A percentile compares a stretch with the other conserved stretches of the same genome.
phyloP scores from a whole-genome alignment of 306 rosid genomes.

The Trifolium subterraneum region DNA sequence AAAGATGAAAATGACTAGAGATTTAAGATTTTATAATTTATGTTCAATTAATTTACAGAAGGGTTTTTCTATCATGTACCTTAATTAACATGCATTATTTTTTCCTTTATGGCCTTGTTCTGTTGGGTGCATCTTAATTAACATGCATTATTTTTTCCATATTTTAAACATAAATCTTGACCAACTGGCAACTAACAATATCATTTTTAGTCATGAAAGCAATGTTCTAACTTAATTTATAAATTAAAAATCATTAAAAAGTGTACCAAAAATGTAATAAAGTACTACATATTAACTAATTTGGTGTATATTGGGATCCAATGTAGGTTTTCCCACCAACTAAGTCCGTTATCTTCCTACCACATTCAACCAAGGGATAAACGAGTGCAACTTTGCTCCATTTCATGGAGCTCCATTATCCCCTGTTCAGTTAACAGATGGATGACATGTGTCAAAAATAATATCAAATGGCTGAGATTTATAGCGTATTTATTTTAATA shows the following conservation, averaged over 20 bases:
- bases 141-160: constrained; percentile 20
- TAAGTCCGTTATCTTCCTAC: constrained; percentile 24
- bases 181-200: constrained; percentile 20
- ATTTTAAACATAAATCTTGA: constrained; percentile 18
- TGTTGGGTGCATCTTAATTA: not conserved
- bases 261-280: not conserved
- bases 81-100: too few relatives aligned
- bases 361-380: constrained; percentile 25
- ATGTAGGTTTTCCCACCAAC: constrained; percentile 37
- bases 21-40: too few relatives aligned
- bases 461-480: too few relatives aligned
- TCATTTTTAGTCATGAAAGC: constrained; percentile 34
- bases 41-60: too few relatives aligned
- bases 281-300: constrained; percentile 6
- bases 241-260: constrained; percentile 13
- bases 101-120: too few relatives aligned
- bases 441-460: too few relatives aligned
- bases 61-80: too few relatives aligned
- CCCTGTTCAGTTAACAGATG: too few relatives aligned
- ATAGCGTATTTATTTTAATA: too few relatives aligned
- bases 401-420: too few relatives aligned
- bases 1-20: too few relatives aligned
- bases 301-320: constrained; percentile 42
- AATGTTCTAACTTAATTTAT: constrained; percentile 34
- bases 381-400: too few relatives aligned